Evolutionary conservation across 305 asterid genomes (phyloP).

Genomic region (Fraxinus sp.): DNA sequence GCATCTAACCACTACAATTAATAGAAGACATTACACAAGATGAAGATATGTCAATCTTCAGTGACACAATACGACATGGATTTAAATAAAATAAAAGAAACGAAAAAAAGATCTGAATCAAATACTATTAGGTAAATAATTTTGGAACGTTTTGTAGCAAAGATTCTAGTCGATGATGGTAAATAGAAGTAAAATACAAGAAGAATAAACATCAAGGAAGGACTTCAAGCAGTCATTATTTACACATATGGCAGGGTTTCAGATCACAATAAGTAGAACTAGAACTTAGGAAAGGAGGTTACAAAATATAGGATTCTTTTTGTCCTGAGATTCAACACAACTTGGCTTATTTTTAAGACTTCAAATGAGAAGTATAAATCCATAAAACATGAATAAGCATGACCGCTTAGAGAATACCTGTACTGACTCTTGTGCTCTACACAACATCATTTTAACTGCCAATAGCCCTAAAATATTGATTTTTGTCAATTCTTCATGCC

Average conservation of each 20-base stretch:
- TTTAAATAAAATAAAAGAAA: neutral
- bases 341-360: neutral
- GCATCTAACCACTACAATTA: neutral
- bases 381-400: neutral
- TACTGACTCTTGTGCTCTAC: neutral
- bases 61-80: neutral
- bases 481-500: neutral
- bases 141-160: neutral
- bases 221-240: neutral
- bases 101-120: neutral
- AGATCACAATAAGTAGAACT: neutral
- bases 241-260: neutral
- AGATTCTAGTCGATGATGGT: neutral
- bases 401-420: neutral
- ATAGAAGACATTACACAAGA: neutral
- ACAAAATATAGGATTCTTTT: neutral
- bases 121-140: neutral
- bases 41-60: neutral
- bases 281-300: neutral
- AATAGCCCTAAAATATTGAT: neutral
- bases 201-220: neutral
- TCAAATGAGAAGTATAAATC: neutral
- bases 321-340: neutral
- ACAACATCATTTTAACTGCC: neutral
- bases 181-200: neutral